phyloP scores from a whole-genome alignment of 2,329 filamentous ascomycete species.

The Monilinia polystroma region DNA sequence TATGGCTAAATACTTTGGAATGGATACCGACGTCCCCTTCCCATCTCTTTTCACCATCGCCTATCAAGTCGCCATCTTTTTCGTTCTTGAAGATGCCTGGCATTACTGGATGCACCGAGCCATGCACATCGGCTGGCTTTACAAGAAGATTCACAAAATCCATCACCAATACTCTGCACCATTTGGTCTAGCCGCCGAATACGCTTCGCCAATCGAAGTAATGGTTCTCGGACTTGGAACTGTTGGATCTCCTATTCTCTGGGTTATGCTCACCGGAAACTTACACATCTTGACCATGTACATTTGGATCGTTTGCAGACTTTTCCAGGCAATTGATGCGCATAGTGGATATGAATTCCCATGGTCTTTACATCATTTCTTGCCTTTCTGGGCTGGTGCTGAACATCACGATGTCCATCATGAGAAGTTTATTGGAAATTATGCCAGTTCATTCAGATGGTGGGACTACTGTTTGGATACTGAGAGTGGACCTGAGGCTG shows the following conservation, averaged over 20 bases:
- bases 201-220: conserved; percentile 94
- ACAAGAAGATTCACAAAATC: conserved; percentile 97
- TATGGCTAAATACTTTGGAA: conserved; percentile 86
- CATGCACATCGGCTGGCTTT: conserved; percentile 91
- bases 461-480: conserved; percentile 96
- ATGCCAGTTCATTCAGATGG: conserved; percentile 97
- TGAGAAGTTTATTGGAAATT: conserved; percentile 98
- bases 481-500: conserved; percentile 84
- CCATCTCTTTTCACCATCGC: conserved; percentile 82
- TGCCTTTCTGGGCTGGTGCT: conserved; percentile 97
- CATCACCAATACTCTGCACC: conserved; percentile 98
- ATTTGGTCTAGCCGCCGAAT: conserved; percentile 94
- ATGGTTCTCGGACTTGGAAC: conserved; percentile 90
- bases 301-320: conserved; percentile 84
- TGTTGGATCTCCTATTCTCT: conserved; percentile 78
- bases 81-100: conserved; percentile 94
- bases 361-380: conserved; percentile 91
- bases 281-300: conserved; percentile 98
- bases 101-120: conserved; percentile 96
- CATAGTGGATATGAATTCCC: conserved; percentile 99
- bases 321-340: conserved; percentile 97
- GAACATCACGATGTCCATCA: conserved; percentile 97
- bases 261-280: conserved; percentile 78
- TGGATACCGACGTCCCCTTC: conserved; percentile 87
- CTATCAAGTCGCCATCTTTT: conserved; percentile 89